These are phyloP conservation scores for Nasturtium officinale DNA, from an alignment of 345 rosid genomes.

Conservation along the genomic window DNA sequence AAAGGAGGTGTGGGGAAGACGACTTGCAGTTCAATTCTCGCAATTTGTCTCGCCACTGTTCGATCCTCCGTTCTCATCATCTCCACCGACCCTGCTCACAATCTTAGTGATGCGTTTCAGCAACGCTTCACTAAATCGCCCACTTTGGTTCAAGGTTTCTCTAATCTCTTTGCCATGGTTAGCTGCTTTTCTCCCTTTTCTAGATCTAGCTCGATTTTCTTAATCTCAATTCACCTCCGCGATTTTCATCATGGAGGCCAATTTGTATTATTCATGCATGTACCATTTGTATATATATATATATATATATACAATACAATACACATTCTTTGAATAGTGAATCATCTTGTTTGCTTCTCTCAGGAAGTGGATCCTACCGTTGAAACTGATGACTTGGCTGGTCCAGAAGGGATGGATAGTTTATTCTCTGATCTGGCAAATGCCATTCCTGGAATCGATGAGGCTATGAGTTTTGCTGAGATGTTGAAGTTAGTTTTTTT, in stretches of 20 bases:
- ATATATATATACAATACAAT: background rate
- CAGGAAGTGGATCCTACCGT: slow-evolving; percentile 99
- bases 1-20: slow-evolving; percentile 99
- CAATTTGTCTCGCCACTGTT: slow-evolving; percentile 75
- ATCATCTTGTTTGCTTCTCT: slow-evolving; percentile 24
- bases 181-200: background rate
- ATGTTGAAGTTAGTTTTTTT: slow-evolving; percentile 71
- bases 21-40: slow-evolving; percentile 88
- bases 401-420: slow-evolving; percentile 82
- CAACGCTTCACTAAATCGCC: slow-evolving; percentile 91
- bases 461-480: slow-evolving; percentile 99
- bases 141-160: slow-evolving; percentile 85
- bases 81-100: slow-evolving; percentile 99
- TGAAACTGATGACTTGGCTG: slow-evolving; percentile 74
- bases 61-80: slow-evolving; percentile 95
- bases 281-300: too few relatives aligned
- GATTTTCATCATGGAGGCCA: background rate
- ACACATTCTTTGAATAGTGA: slow-evolving; percentile 1
- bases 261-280: background rate
- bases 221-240: too few relatives aligned
- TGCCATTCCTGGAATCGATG: slow-evolving; percentile 98
- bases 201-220: background rate
- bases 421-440: slow-evolving; percentile 89
- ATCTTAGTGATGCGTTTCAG: slow-evolving; percentile 98
- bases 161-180: slow-evolving; percentile 96